Conservation (phyloP, 495 filamentous ascomycete species). For the Podospora appendiculata region DNA sequence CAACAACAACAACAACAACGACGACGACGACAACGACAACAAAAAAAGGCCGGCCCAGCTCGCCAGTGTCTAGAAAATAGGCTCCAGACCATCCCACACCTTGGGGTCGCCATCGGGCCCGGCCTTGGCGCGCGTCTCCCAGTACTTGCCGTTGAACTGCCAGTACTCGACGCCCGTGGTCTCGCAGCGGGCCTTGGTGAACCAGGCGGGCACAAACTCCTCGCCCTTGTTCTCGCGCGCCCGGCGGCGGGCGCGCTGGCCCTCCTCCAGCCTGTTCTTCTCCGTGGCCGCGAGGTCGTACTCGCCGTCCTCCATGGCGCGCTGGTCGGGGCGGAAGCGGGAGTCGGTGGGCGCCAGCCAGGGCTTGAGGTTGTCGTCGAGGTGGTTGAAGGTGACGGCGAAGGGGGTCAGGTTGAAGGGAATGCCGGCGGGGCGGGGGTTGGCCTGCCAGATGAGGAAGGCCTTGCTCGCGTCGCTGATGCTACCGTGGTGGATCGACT, state of each 20-base stretch:
- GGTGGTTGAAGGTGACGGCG: constrained; percentile 83
- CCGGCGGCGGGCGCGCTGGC: constrained; percentile 70
- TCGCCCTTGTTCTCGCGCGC: constrained; percentile 68
- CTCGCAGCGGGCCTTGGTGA: constrained; percentile 59
- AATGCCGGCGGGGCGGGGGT: constrained; percentile 70
- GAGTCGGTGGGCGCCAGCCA: constrained; percentile 89
- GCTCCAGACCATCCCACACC: constrained; percentile 44
- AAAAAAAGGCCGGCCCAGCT: too few relatives aligned
- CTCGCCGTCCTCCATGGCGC: constrained; percentile 97
- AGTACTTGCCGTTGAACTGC: constrained; percentile 83
- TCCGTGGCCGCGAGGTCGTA: constrained; percentile 89
- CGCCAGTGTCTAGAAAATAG: constrained; percentile 24
- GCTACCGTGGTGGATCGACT: constrained; percentile 28
- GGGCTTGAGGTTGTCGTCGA: constrained; percentile 64
- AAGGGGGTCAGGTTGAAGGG: constrained; percentile 98
- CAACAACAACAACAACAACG: too few relatives aligned
- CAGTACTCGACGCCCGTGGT: constrained; percentile 87
- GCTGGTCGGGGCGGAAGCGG: constrained; percentile 81
- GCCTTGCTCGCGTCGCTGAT: constrained; percentile 56
- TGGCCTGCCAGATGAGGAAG: constrained; percentile 86
- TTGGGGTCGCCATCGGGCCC: constrained; percentile 32
- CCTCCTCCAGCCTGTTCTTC: constrained; percentile 94
- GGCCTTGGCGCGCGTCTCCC: constrained; percentile 57
- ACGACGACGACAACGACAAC: too few relatives aligned
- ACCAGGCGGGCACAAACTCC: constrained; percentile 82